Base-by-base conservation (phyloP, 176 grass and related monocot genomes). In the Avena atlantica region DNA sequence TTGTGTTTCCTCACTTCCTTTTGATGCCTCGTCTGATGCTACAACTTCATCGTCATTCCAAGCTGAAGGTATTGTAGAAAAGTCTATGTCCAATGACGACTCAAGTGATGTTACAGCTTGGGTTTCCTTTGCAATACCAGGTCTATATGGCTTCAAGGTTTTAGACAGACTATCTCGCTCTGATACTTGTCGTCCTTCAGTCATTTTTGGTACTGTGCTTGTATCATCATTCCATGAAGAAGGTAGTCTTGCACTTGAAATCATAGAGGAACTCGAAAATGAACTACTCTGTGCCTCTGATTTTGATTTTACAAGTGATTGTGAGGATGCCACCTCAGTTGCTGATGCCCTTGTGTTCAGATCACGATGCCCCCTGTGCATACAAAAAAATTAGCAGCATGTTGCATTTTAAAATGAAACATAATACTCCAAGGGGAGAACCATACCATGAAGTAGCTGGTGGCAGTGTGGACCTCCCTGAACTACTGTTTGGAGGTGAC, bases 211-310 rank as follows among this genome's bases (percentile, higher is more conserved):
- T 76, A 79, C 56, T 87, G 88, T 76, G 89, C 80, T 82, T 87
- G 89, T 57, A 78, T 96, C 91, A 92, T 99, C 97, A 79, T 94
- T 93, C 92, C 91, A 93, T 20, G 94, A 93, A 74, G 94, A 94
- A 83, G 91, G 84, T 31, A 69, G 67, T 83, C 87, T 91, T 87
- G 83, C 24, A 86, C 62, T 93, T 60, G 85, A 84, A 84, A 56
- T 88, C 19, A 58, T 81, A 49, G 82, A 72, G 74, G 79, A 83
- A 84, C 73, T 84, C 40, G 70, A 70, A 85, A 77, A 78, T 66
- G 81, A 76, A 91, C 62, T 80, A 85, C 58, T 82, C 25, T 83
- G 78, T 60, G 61, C 20, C 36, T 94, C 97, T 69, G 83, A 44
- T 89, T 96, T 99, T 75, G 84, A 84, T 89, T 96, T 94, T 19